A percentile compares a stretch with the other conserved stretches of the same genome.
Conservation (phyloP, 2,329 filamentous ascomycete species). For the Talaromyces sp. region DNA sequence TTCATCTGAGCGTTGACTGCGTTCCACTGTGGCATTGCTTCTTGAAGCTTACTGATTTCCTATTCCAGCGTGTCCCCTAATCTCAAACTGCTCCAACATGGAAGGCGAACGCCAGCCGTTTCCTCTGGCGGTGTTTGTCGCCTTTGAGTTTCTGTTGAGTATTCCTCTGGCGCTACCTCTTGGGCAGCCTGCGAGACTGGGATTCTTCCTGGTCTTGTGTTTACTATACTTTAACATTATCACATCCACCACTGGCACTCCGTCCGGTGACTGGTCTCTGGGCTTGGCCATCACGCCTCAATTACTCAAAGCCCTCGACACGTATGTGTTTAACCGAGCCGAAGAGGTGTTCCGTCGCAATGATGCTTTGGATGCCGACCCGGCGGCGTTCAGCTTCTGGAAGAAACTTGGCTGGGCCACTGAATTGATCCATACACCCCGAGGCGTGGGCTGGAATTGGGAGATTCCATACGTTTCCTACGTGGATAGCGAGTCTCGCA, state of each 20-base stretch:
- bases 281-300: not conserved
- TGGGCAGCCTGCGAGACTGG: not conserved
- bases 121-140: not conserved
- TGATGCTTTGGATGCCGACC: not conserved
- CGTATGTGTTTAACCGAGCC: not conserved
- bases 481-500: not conserved
- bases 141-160: conserved; percentile 1
- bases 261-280: not conserved
- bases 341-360: not conserved
- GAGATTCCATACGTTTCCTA: not conserved
- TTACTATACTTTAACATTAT: not conserved
- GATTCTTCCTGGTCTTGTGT: not conserved
- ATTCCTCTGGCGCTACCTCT: not conserved
- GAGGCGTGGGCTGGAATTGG: not conserved
- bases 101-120: not conserved
- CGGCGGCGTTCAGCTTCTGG: not conserved
- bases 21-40: not conserved
- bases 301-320: not conserved
- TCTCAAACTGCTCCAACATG: not conserved
- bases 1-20: too few relatives aligned
- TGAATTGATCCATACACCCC: not conserved
- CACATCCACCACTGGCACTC: not conserved
- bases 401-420: not conserved
- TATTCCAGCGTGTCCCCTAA: too few relatives aligned
- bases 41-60: not conserved